A percentile compares a stretch with the other conserved stretches of the same genome.
phyloP scores from a whole-genome alignment of 306 rosid genomes.

The Luffa acutangula region DNA sequence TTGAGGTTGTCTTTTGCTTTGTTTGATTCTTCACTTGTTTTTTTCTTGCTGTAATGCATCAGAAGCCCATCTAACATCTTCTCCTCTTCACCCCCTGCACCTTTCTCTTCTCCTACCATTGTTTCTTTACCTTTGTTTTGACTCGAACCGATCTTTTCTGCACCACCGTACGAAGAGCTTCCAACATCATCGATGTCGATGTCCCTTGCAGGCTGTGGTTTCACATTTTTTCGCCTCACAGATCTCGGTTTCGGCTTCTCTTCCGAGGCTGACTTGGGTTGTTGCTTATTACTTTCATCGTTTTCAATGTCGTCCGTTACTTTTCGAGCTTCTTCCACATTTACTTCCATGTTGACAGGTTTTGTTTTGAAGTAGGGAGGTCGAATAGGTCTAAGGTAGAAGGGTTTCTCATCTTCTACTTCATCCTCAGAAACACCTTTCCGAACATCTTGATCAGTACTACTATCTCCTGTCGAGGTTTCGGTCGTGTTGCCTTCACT shows the following conservation, averaged over 20 bases:
- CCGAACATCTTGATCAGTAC: slow-evolving; percentile 17
- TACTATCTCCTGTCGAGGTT: slow-evolving; percentile 24
- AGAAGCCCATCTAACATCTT: slow-evolving; percentile 24
- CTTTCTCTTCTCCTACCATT: neutral
- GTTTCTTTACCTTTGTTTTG: neutral
- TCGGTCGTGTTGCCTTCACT: slow-evolving; percentile 49
- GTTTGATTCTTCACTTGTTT: slow-evolving; percentile 16
- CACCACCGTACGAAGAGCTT: neutral
- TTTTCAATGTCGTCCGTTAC: neutral
- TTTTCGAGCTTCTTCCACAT: slow-evolving; percentile 16
- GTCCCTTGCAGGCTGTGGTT: slow-evolving; percentile 18
- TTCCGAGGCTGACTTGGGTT: slow-evolving; percentile 4
- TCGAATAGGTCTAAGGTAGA: slow-evolving; percentile 19
- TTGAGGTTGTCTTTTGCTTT: slow-evolving; percentile 1
- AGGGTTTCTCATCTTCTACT: slow-evolving; percentile 31
- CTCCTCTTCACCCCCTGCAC: slow-evolving; percentile 13
- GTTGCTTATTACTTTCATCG: slow-evolving; percentile 15
- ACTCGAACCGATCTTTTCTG: neutral
- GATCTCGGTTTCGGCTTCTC: slow-evolving; percentile 49
- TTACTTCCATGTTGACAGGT: slow-evolving; percentile 16
- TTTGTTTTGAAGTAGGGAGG: slow-evolving; percentile 64
- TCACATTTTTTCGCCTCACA: slow-evolving; percentile 39
- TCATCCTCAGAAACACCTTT: slow-evolving; percentile 44
- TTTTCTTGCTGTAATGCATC: slow-evolving; percentile 26
- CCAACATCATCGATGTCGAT: neutral